A percentile compares a stretch with the other conserved stretches of the same genome.
Evolutionary conservation across 805 yeast genomes (phyloP).

Genomic region (Lipomyces chichibuensis): DNA sequence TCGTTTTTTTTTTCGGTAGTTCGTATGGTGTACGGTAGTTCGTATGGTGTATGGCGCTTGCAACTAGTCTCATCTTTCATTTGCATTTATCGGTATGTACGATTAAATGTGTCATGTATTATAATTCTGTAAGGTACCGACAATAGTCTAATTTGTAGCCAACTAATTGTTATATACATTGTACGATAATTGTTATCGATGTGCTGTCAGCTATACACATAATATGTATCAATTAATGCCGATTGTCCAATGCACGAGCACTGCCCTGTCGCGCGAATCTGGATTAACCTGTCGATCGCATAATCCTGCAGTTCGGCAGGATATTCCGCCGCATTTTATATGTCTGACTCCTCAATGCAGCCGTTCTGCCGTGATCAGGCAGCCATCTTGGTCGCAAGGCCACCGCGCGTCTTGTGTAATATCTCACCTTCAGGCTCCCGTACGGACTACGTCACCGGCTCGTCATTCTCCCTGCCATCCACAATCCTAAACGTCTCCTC

Average conservation of each 20-base stretch:
- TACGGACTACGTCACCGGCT: not conserved
- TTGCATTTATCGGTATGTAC: not conserved
- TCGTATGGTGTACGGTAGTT: not conserved
- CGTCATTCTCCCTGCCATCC: slow-evolving; percentile 36
- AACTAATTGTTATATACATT: not conserved
- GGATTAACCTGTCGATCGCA: not conserved
- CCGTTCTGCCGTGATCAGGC: not conserved
- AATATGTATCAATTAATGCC: not conserved
- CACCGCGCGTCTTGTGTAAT: not conserved
- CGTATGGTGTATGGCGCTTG: not conserved
- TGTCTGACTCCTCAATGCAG: not conserved
- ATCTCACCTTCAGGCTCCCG: not conserved
- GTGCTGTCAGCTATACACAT: not conserved
- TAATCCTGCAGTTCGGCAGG: not conserved
- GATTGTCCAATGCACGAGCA: not conserved
- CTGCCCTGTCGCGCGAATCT: not conserved
- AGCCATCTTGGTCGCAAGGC: not conserved
- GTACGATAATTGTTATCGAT: not conserved
- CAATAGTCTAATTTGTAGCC: not conserved
- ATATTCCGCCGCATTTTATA: not conserved
- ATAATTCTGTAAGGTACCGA: not conserved
- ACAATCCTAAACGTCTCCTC: slow-evolving; percentile 57
- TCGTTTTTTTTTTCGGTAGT: not conserved
- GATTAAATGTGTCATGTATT: not conserved
- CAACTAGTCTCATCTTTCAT: not conserved